A percentile compares a stretch with the other conserved stretches of the same genome.
These are phyloP conservation scores for Symbiodinium natans DNA, from an alignment of 73 alveolate genomes.

Conservation along the genomic window DNA sequence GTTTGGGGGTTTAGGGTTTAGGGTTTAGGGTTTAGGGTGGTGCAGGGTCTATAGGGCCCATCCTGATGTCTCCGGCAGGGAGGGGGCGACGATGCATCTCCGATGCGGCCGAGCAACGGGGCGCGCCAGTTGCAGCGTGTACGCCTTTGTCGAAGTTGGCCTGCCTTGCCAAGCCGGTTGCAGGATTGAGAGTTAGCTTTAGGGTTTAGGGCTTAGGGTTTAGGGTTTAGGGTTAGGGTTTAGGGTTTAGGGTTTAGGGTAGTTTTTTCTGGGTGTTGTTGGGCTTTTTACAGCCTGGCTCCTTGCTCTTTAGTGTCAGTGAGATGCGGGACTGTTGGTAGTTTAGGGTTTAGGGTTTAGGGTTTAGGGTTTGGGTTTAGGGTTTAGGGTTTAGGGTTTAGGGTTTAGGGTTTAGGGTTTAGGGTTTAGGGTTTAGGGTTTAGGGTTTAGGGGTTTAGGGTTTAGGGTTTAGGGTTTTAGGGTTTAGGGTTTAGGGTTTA, in stretches of 20 bases:
- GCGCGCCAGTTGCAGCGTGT: not conserved
- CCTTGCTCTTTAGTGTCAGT: slow-evolving; percentile 48
- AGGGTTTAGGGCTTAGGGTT: not conserved
- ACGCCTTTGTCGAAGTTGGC: not conserved
- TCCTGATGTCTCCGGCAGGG: too few relatives aligned
- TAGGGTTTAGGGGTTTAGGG: not conserved
- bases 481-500: not conserved
- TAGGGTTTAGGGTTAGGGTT: too few relatives aligned
- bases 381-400: not conserved
- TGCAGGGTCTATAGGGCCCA: too few relatives aligned
- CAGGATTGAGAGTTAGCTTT: not conserved
- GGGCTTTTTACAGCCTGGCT: too few relatives aligned
- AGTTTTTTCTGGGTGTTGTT: too few relatives aligned
- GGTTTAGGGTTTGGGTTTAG: slow-evolving; percentile 1
- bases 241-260: too few relatives aligned
- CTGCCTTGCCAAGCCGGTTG: not conserved
- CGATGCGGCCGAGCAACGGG: not conserved
- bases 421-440: not conserved
- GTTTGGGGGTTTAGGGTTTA: too few relatives aligned
- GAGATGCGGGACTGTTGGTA: slow-evolving; percentile 50
- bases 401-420: not conserved
- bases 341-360: not conserved
- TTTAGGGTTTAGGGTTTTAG: not conserved
- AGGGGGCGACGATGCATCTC: too few relatives aligned
- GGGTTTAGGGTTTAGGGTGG: too few relatives aligned